These are phyloP conservation scores for Hymenoscyphus fraxineus DNA, from an alignment of 2,329 filamentous ascomycete species.

Conservation along the genomic window DNA sequence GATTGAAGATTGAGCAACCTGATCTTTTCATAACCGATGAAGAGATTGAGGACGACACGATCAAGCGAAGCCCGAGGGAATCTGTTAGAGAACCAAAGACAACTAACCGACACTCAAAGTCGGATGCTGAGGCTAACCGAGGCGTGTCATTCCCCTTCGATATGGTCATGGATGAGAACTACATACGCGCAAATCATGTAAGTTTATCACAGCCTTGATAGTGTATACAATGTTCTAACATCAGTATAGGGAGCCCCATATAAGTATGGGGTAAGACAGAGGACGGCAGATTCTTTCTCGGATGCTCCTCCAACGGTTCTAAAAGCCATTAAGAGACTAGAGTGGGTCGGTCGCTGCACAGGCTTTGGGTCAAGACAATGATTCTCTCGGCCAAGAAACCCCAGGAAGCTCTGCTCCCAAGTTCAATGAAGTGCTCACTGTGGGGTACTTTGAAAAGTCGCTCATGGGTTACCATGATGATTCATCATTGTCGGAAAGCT, in stretches of 20 bases:
- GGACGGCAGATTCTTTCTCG: conserved; percentile 45
- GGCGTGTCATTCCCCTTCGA: too few species aligned
- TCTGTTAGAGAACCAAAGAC: too few species aligned
- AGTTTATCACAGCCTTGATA: conserved; percentile 29
- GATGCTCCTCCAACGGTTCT: conserved; percentile 47
- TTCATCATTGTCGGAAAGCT: neutral
- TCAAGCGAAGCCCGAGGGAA: too few species aligned
- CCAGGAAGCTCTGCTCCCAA: conserved; percentile 27
- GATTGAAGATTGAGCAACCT: too few species aligned
- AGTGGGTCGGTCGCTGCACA: conserved; percentile 51
- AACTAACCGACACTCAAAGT: too few species aligned
- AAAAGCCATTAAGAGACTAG: conserved; percentile 48
- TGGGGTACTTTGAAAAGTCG: conserved; percentile 60
- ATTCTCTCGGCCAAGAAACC: conserved; percentile 18
- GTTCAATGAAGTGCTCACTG: conserved; percentile 61
- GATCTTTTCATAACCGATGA: too few species aligned
- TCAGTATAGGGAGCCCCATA: conserved; percentile 55
- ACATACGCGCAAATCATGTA: conserved; percentile 45
- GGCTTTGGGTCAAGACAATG: conserved; percentile 35
- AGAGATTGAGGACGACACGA: too few species aligned
- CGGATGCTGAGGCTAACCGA: too few species aligned
- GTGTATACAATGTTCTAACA: conserved; percentile 11
- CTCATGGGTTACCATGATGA: conserved; percentile 63
- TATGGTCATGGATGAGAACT: too few species aligned
- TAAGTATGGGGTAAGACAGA: conserved; percentile 58